A percentile compares a stretch with the other conserved stretches of the same genome.
Conservation (phyloP, 164 flowering plant genomes). For the Annona cherimola region DNA sequence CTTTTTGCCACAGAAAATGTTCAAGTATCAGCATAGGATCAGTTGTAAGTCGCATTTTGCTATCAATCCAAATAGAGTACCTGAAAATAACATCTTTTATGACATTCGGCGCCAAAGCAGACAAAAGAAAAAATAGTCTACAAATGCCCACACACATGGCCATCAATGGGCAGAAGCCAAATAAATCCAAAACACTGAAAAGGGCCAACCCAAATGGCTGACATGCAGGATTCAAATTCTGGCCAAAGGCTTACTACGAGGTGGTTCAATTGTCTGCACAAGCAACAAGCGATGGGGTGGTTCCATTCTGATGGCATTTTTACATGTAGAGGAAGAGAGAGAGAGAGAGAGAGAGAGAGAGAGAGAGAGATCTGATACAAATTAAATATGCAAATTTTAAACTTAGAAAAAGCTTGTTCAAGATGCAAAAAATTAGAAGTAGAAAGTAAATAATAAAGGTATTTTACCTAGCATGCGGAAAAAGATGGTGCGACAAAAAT, state of each 20-base stretch:
- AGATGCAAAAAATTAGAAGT: background rate
- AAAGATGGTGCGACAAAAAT: conserved; percentile 87
- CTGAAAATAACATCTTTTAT: conserved; percentile 29
- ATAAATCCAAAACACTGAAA: background rate
- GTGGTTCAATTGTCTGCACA: background rate
- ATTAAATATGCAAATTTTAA: too few relatives aligned
- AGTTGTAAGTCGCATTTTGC: conserved; percentile 82
- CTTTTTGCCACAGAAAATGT: conserved; percentile 68
- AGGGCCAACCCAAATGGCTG: background rate
- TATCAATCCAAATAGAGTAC: conserved; percentile 97
- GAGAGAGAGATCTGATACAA: background rate
- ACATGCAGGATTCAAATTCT: background rate
- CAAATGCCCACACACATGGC: background rate
- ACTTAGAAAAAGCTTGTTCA: background rate
- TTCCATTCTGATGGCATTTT: background rate
- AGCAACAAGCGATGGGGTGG: background rate
- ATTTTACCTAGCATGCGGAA: conserved; percentile 77
- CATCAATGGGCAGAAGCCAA: background rate
- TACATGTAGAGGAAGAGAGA: background rate
- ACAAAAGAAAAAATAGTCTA: conserved; percentile 5
- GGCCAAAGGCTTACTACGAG: background rate
- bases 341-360: too few relatives aligned
- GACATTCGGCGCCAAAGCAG: background rate
- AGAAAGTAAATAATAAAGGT: background rate
- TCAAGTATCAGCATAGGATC: conserved; percentile 90